phyloP scores from a whole-genome alignment of 352 stramenopile genomes.

The Phytophthora hybrid region DNA sequence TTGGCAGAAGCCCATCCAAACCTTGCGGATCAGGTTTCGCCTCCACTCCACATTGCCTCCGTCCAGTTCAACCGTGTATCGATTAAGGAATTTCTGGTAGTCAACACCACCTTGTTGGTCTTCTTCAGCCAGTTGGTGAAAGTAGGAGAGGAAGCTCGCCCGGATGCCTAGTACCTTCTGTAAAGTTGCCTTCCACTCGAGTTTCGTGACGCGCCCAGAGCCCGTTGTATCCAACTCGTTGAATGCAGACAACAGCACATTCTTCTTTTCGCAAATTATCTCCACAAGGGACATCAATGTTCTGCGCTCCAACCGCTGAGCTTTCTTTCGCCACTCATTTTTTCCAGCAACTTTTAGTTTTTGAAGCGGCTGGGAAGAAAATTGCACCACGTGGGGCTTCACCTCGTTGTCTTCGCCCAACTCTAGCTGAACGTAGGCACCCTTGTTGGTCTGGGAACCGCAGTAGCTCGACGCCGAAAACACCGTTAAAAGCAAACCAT shows the following conservation, averaged over 20 bases:
- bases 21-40: conserved; percentile 68
- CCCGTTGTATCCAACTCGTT: conserved; percentile 45
- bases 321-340: conserved; percentile 87
- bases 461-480: conserved; percentile 95
- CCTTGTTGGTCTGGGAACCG: conserved; percentile 92
- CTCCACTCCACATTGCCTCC: conserved; percentile 71
- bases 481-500: conserved; percentile 88
- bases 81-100: conserved; percentile 80
- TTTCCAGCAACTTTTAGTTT: conserved; percentile 67
- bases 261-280: conserved; percentile 86
- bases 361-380: conserved; percentile 88
- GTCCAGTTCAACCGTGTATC: conserved; percentile 76
- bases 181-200: conserved; percentile 76
- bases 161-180: conserved; percentile 69
- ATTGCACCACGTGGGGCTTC: conserved; percentile 93
- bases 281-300: conserved; percentile 85
- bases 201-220: conserved; percentile 61
- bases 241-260: conserved; percentile 58
- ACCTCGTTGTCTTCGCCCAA: conserved; percentile 77
- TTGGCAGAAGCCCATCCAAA: conserved; percentile 77
- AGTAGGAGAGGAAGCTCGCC: conserved; percentile 78
- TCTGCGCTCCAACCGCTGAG: conserved; percentile 65
- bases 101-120: conserved; percentile 61
- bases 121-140: conserved; percentile 61
- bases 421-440: conserved; percentile 76